phyloP scores from a whole-genome alignment of 257 asterid genomes.

The Gardenia jasminoides region DNA sequence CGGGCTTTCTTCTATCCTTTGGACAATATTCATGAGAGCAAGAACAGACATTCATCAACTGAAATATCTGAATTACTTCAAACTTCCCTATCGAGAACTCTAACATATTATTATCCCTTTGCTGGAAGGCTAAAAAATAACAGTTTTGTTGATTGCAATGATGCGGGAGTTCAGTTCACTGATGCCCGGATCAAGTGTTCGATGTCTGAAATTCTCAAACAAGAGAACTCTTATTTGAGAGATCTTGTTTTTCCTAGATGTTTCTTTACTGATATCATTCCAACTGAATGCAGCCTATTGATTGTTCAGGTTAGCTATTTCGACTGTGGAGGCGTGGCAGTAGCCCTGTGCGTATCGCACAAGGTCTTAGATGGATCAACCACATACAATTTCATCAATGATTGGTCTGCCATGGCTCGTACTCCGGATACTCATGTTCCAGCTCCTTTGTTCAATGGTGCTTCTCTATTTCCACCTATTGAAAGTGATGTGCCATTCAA shows the following conservation, averaged over 20 bases:
- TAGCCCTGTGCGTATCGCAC: constrained; percentile 9
- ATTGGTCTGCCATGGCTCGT: constrained; percentile 17
- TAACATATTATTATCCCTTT: no score
- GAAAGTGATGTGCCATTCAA: not conserved
- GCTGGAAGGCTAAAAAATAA: constrained; percentile 3
- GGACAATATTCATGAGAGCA: not conserved
- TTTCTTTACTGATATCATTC: not conserved
- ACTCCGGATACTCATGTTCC: not conserved
- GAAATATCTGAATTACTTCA: not conserved
- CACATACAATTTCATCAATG: not conserved
- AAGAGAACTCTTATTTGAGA: not conserved
- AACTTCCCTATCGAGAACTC: not conserved
- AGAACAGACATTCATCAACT: no score
- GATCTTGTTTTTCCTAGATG: not conserved
- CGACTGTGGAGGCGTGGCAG: constrained; percentile 16
- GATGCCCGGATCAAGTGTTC: not conserved
- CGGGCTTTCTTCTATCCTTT: constrained; percentile 5
- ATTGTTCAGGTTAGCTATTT: constrained; percentile 6
- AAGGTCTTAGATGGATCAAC: constrained; percentile 19
- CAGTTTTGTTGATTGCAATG: not conserved
- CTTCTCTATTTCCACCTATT: not conserved
- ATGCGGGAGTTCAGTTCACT: not conserved
- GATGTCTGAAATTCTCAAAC: constrained; percentile 4
- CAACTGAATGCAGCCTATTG: not conserved
- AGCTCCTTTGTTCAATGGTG: not conserved